A percentile compares a stretch with the other conserved stretches of the same genome.
Conservation (phyloP, 2,329 filamentous ascomycete genomes). For the Botrytis galanthina region DNA sequence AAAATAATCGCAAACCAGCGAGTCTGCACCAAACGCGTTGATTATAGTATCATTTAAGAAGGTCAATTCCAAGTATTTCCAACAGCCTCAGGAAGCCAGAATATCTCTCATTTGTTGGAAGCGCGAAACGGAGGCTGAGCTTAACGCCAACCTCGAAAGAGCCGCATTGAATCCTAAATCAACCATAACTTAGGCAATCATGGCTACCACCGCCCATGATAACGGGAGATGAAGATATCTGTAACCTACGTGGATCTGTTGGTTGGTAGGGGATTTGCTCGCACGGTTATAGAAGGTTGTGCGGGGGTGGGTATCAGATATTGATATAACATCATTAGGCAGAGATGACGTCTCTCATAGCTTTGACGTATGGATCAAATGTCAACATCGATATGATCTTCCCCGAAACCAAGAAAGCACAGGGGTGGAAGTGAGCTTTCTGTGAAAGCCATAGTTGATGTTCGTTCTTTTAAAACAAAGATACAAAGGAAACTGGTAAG, state of each 20-base stretch:
- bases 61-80: neutral
- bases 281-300: neutral
- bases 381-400: neutral
- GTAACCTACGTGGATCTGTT: neutral
- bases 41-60: no score
- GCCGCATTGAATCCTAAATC: neutral
- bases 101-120: neutral
- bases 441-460: neutral
- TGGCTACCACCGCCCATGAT: neutral
- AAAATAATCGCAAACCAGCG: neutral
- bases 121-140: neutral
- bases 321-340: neutral
- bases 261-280: neutral
- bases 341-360: neutral
- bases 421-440: neutral
- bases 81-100: neutral
- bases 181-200: neutral
- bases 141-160: constrained; percentile 8
- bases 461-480: neutral
- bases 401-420: neutral
- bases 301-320: neutral
- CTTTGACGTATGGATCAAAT: neutral
- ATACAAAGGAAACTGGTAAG: neutral
- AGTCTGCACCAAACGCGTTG: neutral
- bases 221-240: no score